Evolutionary conservation across 208 protist genomes (phyloP).

Genomic region (Blastocrithidia nonstop): DNA sequence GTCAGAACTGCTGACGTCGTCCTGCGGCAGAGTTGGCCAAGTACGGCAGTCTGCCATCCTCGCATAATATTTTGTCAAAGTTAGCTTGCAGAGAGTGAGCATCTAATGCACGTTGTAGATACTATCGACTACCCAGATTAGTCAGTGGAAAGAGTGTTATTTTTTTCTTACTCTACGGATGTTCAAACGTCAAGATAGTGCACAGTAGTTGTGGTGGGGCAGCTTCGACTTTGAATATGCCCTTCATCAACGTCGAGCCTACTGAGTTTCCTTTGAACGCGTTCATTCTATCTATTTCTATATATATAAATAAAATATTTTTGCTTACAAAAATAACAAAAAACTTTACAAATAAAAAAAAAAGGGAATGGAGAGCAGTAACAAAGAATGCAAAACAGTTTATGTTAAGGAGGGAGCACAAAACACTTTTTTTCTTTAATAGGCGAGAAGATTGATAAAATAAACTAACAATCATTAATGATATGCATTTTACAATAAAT

Average conservation of each 20-base stretch:
- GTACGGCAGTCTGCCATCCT: constrained; percentile 70
- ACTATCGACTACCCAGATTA: constrained; percentile 46
- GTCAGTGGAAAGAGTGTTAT: constrained; percentile 67
- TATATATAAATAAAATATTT: constrained; percentile 1
- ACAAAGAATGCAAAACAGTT: constrained; percentile 1
- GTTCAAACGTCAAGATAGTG: constrained; percentile 43
- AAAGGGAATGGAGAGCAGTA: constrained; percentile 2
- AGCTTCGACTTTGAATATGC: constrained; percentile 66
- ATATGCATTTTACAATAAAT: not conserved
- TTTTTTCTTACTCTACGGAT: constrained; percentile 53
- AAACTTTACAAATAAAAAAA: not conserved
- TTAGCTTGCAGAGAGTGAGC: constrained; percentile 13
- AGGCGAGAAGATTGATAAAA: constrained; percentile 1
- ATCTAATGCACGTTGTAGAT: constrained; percentile 41
- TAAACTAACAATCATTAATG: not conserved
- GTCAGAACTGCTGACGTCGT: constrained; percentile 18
- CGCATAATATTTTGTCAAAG: constrained; percentile 67
- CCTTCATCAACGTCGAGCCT: constrained; percentile 70
- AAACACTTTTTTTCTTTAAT: too few relatives aligned
- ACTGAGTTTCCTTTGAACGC: constrained; percentile 48
- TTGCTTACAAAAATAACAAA: not conserved
- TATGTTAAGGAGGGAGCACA: not conserved
- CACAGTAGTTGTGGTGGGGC: constrained; percentile 49
- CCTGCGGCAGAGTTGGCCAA: constrained; percentile 21
- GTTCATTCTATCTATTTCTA: not conserved